Conservation (phyloP, 2,329 filamentous ascomycete species). For the Alternaria alternata region DNA sequence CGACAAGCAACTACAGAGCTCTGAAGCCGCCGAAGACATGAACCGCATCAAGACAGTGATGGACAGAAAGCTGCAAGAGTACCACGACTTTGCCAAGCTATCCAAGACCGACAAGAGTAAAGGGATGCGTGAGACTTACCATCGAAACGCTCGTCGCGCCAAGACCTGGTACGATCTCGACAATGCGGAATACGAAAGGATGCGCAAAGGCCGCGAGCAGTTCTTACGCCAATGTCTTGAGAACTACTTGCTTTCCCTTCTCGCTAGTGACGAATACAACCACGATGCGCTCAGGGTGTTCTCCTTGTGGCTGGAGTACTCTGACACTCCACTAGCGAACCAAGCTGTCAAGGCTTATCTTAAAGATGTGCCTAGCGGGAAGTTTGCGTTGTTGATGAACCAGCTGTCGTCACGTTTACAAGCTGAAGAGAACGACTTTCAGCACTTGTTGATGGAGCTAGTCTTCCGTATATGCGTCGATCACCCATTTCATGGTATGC, state of each 20-base stretch:
- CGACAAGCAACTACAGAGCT: slow-evolving; percentile 89
- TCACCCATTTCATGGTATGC: slow-evolving; percentile 96
- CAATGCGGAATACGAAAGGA: slow-evolving; percentile 81
- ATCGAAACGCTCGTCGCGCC: slow-evolving; percentile 71
- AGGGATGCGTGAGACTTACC: slow-evolving; percentile 60
- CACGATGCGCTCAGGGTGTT: slow-evolving; percentile 92
- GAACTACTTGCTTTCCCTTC: slow-evolving; percentile 88
- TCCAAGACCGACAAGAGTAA: slow-evolving; percentile 57
- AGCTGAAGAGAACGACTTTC: slow-evolving; percentile 74
- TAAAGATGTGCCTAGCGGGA: slow-evolving; percentile 80
- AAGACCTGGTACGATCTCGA: slow-evolving; percentile 91
- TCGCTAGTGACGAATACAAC: slow-evolving; percentile 86
- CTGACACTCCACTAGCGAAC: slow-evolving; percentile 78
- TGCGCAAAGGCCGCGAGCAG: slow-evolving; percentile 77
- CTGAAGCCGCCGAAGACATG: slow-evolving; percentile 84
- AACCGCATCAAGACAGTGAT: slow-evolving; percentile 80
- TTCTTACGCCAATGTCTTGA: slow-evolving; percentile 90
- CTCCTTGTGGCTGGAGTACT: slow-evolving; percentile 90
- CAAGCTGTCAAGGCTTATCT: slow-evolving; percentile 76
- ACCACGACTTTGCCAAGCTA: slow-evolving; percentile 73
- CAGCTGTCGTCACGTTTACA: slow-evolving; percentile 94
- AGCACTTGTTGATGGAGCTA: slow-evolving; percentile 74
- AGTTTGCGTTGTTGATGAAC: slow-evolving; percentile 93
- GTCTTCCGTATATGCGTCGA: slow-evolving; percentile 87
- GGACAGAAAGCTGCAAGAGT: slow-evolving; percentile 81